These are phyloP conservation scores for Penicillium soppii DNA, from an alignment of 495 filamentous ascomycete genomes.

Conservation along the genomic window DNA sequence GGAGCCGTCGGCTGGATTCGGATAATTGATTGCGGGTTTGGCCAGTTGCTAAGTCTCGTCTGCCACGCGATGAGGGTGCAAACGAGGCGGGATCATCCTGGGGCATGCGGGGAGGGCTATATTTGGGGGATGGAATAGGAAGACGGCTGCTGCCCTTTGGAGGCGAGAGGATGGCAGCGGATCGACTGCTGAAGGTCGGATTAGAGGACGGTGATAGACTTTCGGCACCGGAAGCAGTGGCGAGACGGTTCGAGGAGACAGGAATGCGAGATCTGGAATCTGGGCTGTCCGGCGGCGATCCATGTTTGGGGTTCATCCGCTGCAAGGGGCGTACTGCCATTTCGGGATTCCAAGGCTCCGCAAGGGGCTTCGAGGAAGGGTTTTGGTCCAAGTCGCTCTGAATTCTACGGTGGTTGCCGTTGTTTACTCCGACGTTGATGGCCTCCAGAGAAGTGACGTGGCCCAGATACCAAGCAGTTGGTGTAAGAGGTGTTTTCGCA, in stretches of 20 bases:
- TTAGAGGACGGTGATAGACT: slow-evolving; percentile 44
- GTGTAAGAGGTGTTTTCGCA: slow-evolving; percentile 48
- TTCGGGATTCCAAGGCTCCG: slow-evolving; percentile 30
- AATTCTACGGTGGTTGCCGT: slow-evolving; percentile 43
- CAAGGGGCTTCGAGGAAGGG: slow-evolving; percentile 24
- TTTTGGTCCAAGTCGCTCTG: slow-evolving; percentile 44
- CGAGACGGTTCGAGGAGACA: slow-evolving; percentile 48
- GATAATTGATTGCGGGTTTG: slow-evolving; percentile 35
- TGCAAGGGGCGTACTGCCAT: slow-evolving; percentile 44
- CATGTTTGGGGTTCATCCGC: slow-evolving; percentile 26
- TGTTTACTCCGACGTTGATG: slow-evolving; percentile 34
- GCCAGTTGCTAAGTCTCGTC: slow-evolving; percentile 30
- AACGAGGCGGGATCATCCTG: slow-evolving; percentile 32
- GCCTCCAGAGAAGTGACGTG: slow-evolving; percentile 48
- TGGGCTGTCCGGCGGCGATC: slow-evolving; percentile 34
- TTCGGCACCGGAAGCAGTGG: slow-evolving; percentile 46
- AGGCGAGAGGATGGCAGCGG: slow-evolving; percentile 31
- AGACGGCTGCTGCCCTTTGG: slow-evolving; percentile 47
- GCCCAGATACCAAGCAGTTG: slow-evolving; percentile 56
- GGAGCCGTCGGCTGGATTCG: slow-evolving; percentile 51
- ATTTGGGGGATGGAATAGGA: slow-evolving; percentile 40
- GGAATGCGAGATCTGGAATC: slow-evolving; percentile 60
- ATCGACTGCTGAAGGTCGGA: slow-evolving; percentile 42
- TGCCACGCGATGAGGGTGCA: slow-evolving; percentile 33
- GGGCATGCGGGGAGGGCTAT: slow-evolving; percentile 31